Conservation (phyloP, 768 basidiomycete species). For the Suillus subluteus region DNA sequence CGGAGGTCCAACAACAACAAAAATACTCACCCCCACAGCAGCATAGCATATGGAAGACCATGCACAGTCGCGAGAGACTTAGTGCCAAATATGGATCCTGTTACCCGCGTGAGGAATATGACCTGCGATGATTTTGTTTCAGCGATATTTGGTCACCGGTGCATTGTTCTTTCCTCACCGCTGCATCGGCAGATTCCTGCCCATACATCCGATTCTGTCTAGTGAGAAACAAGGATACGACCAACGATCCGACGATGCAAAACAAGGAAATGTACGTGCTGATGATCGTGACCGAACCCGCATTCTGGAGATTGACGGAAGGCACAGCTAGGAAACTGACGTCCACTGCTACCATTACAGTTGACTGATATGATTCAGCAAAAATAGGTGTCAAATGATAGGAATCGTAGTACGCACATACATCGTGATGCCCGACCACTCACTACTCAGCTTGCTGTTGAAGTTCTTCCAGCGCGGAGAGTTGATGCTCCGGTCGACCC, state of each 20-base stretch:
- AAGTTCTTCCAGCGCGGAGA: conserved; percentile 42
- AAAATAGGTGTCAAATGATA: background rate
- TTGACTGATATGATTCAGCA: conserved; percentile 36
- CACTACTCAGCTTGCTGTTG: conserved; percentile 43
- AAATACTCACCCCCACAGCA: conserved; percentile 28
- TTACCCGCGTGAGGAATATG: conserved; percentile 9
- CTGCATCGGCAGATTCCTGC: conserved; percentile 25
- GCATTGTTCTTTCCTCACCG: conserved; percentile 26
- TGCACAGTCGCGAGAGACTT: conserved; percentile 36
- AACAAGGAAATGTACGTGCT: conserved; percentile 40
- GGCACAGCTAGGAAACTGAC: conserved; percentile 57
- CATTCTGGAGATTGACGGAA: conserved; percentile 31
- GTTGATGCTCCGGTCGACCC: conserved; percentile 46
- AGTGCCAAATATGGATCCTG: conserved; percentile 10
- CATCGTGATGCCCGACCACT: conserved; percentile 53
- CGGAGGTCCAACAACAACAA: background rate
- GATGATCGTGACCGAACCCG: conserved; percentile 15
- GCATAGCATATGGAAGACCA: conserved; percentile 36
- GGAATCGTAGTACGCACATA: conserved; percentile 39
- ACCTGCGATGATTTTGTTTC: conserved; percentile 8
- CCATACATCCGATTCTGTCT: conserved; percentile 38
- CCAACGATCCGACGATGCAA: conserved; percentile 36
- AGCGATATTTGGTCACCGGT: background rate
- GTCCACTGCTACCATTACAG: conserved; percentile 55
- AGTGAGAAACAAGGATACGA: conserved; percentile 39